Conservation (phyloP, 176 grass and related monocot species). For the Paspalum notatum region DNA sequence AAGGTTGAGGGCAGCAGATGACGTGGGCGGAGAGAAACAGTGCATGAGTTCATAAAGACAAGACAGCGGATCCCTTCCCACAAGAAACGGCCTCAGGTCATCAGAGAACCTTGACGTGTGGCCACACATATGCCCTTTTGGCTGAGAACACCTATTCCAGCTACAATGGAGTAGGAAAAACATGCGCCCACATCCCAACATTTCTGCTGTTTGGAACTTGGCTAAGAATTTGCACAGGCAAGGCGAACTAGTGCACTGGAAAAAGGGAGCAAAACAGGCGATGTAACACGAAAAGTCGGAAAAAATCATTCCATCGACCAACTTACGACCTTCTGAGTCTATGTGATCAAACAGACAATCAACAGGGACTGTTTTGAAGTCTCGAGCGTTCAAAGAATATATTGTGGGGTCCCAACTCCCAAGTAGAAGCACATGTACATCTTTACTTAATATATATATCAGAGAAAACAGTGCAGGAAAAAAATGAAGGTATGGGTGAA, state of each 20-base stretch:
- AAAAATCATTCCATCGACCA: background rate
- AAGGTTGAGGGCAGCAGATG: background rate
- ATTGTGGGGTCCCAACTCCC: background rate
- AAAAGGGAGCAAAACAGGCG: background rate
- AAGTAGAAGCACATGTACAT: constrained; percentile 15
- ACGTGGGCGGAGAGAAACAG: background rate
- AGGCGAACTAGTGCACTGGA: background rate
- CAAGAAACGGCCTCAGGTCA: background rate
- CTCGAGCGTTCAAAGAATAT: background rate
- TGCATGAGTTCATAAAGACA: constrained; percentile 7
- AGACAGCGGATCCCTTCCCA: background rate
- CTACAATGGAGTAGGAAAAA: background rate
- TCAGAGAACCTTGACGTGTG: background rate
- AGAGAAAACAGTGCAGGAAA: background rate
- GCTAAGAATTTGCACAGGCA: constrained; percentile 19
- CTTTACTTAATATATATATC: background rate
- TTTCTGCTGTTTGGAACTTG: background rate
- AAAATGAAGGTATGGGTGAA: background rate
- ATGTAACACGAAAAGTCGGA: background rate
- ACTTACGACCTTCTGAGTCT: background rate
- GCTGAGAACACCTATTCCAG: constrained; percentile 8
- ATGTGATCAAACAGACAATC: background rate
- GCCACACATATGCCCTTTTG: background rate
- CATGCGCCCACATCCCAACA: background rate
- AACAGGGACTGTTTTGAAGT: constrained; percentile 15